Evolutionary conservation across 2,329 filamentous ascomycete species (phyloP).

Genomic region (Aspergillus japonicus): DNA sequence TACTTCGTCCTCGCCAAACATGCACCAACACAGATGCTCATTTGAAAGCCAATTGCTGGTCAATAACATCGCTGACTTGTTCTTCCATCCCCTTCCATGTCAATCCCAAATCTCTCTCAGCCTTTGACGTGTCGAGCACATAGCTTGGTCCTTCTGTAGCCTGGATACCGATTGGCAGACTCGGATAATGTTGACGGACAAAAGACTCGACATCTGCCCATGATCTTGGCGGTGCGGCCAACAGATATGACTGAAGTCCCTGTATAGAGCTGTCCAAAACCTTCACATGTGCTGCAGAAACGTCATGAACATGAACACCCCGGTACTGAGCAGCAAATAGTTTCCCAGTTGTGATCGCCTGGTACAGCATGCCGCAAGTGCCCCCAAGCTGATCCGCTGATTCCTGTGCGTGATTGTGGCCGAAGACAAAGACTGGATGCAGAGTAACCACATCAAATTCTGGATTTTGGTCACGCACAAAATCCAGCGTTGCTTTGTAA

Average conservation of each 20-base stretch:
- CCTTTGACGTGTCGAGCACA: neutral
- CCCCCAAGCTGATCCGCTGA: neutral
- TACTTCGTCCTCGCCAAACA: neutral
- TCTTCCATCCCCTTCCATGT: neutral
- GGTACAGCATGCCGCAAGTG: neutral
- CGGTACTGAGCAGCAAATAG: neutral
- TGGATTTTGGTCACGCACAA: neutral
- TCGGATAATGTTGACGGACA: neutral
- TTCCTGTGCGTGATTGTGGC: neutral
- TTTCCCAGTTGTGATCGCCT: neutral
- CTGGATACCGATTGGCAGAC: neutral
- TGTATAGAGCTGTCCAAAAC: neutral
- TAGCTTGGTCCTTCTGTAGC: neutral
- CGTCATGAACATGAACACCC: neutral
- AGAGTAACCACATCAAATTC: neutral
- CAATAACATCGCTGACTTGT: neutral
- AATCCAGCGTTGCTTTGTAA: neutral
- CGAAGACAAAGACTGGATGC: neutral
- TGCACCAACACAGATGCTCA: neutral
- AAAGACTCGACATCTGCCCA: neutral
- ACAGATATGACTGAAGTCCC: neutral
- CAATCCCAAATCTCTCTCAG: neutral
- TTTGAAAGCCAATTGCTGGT: neutral
- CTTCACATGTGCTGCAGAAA: neutral
- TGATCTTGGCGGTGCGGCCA: neutral